These are phyloP conservation scores for Rhizomucor pusillus DNA, from an alignment of 371 early-diverging fungal genomes.

Conservation along the genomic window DNA sequence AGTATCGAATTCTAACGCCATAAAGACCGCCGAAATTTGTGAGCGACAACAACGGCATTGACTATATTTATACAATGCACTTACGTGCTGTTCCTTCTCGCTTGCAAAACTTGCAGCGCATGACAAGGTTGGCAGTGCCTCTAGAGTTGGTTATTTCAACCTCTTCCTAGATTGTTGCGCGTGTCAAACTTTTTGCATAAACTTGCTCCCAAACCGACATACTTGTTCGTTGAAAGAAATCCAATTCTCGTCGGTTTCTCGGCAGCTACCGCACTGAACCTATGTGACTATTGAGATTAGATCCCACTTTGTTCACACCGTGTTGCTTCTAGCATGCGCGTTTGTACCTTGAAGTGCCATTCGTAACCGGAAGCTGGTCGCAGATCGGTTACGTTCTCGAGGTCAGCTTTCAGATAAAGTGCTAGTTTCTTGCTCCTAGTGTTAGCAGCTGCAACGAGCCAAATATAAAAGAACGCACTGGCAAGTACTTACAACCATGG, in stretches of 20 bases:
- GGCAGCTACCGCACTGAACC: conserved; percentile 82
- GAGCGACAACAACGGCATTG: background rate
- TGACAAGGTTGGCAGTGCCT: conserved; percentile 85
- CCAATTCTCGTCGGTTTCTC: conserved; percentile 71
- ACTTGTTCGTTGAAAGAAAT: conserved; percentile 65
- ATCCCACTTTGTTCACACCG: background rate
- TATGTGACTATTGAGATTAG: conserved; percentile 14
- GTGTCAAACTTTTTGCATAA: background rate
- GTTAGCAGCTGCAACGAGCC: too few relatives aligned
- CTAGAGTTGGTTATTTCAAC: conserved; percentile 56
- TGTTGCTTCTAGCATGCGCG: background rate
- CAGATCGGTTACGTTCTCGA: conserved; percentile 79
- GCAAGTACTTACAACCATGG: too few relatives aligned
- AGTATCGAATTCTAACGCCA: conserved; percentile 50
- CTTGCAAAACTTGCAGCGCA: conserved; percentile 93
- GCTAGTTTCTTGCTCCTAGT: conserved; percentile 38
- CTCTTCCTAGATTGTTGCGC: conserved; percentile 18
- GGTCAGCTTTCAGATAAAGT: conserved; percentile 74
- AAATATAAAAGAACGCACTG: too few relatives aligned
- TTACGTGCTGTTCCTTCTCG: conserved; percentile 74
- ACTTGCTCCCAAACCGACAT: background rate
- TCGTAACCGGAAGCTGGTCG: conserved; percentile 59
- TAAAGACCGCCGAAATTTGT: too few relatives aligned
- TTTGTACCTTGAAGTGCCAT: conserved; percentile 74
- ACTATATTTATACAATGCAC: conserved; percentile 6